These are phyloP conservation scores for Aspergillus udagawae DNA, from an alignment of 2,329 filamentous ascomycete genomes.

Conservation along the genomic window DNA sequence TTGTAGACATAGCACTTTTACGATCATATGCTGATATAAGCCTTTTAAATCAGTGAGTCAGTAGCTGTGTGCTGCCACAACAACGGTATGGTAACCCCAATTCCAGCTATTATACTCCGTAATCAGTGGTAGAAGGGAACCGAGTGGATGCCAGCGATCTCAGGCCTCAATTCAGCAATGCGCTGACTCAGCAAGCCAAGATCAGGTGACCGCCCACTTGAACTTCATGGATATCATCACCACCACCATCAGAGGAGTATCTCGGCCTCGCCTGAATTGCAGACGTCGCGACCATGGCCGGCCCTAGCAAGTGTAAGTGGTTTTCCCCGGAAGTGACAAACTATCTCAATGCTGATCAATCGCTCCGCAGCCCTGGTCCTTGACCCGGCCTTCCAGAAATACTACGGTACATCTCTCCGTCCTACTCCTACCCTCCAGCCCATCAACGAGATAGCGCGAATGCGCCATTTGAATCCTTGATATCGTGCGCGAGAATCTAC, in stretches of 20 bases:
- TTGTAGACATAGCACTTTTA: not conserved
- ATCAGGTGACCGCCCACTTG: constrained; percentile 1
- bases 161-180: not conserved
- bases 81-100: not conserved
- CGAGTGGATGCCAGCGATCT: not conserved
- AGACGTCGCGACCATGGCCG: constrained; percentile 44
- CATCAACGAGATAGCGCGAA: not conserved
- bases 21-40: not conserved
- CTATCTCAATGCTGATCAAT: constrained; percentile 42
- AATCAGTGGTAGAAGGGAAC: too few species aligned
- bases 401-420: constrained; percentile 43
- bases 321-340: not conserved
- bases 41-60: not conserved
- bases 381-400: constrained; percentile 47
- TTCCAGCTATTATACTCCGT: too few species aligned
- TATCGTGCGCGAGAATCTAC: constrained; percentile 11
- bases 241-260: not conserved
- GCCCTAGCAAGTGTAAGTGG: constrained; percentile 45
- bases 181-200: not conserved
- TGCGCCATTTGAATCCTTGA: not conserved
- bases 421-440: constrained; percentile 10
- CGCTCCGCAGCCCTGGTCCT: constrained; percentile 40
- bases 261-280: not conserved
- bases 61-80: not conserved
- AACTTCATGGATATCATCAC: constrained; percentile 4